phyloP scores from a whole-genome alignment of 75 land plant genomes.

The Pinus albicaulis region DNA sequence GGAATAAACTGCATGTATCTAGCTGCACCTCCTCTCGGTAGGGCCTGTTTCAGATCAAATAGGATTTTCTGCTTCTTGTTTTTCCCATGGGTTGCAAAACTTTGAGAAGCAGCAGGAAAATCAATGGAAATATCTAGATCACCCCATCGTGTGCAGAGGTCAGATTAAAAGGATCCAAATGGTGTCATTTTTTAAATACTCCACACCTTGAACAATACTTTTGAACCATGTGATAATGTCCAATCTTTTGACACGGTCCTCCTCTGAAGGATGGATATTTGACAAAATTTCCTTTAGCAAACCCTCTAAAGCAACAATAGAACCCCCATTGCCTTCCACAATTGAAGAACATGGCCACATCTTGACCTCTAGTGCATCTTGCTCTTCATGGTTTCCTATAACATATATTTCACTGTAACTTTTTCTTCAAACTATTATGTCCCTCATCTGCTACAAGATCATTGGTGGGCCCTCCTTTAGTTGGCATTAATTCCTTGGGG shows the following conservation, averaged over 20 bases:
- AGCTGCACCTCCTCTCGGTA: constrained; percentile 44
- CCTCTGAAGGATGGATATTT: constrained; percentile 21
- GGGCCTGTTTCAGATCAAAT: constrained; percentile 27
- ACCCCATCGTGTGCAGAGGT: constrained; percentile 73
- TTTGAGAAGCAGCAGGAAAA: constrained; percentile 18
- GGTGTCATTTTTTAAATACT: constrained; percentile 45
- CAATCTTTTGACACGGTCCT: constrained; percentile 16
- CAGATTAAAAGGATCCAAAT: constrained; percentile 88
- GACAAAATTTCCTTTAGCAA: constrained; percentile 10
- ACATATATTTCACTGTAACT: too few species aligned
- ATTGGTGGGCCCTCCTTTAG: too few species aligned
- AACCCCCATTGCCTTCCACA: neutral
- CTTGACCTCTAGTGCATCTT: neutral
- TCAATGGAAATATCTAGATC: constrained; percentile 84
- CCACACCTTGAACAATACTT: constrained; percentile 12
- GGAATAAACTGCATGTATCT: constrained; percentile 31
- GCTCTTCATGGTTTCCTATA: too few species aligned
- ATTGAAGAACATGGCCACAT: neutral
- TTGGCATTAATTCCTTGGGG: too few species aligned
- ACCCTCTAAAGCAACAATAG: constrained; percentile 9
- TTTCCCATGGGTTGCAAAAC: constrained; percentile 29
- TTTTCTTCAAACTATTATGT: too few species aligned
- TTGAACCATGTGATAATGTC: constrained; percentile 18
- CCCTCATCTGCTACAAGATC: too few species aligned
- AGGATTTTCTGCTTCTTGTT: constrained; percentile 46